Conservation (phyloP, 805 yeast species). For the Candida alai region DNA sequence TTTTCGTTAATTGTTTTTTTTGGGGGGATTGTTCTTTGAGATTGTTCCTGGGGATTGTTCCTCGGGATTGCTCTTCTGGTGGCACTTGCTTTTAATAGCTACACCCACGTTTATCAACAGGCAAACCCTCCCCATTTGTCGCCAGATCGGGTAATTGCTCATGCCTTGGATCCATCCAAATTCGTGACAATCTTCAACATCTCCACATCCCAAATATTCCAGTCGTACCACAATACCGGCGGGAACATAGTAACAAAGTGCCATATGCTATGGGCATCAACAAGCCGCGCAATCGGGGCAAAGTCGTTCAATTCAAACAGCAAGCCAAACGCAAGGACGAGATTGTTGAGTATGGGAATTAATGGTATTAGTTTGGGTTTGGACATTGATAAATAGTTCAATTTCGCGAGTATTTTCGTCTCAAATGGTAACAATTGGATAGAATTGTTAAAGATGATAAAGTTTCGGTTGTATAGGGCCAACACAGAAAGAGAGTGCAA, state of each 20-base stretch:
- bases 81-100: no score
- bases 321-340: constrained; percentile 30
- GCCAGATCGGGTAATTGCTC: no score
- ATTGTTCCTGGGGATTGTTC: no score
- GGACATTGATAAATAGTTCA: constrained; percentile 24
- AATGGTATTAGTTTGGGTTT: constrained; percentile 28
- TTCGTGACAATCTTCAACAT: constrained; percentile 22
- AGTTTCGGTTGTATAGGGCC: constrained; percentile 12
- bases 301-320: constrained; percentile 35
- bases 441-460: constrained; percentile 28
- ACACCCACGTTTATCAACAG: no score
- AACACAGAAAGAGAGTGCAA: constrained; percentile 24
- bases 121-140: no score
- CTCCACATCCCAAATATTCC: constrained; percentile 46
- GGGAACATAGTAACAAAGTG: constrained; percentile 87
- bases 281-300: constrained; percentile 24
- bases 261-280: constrained; percentile 93
- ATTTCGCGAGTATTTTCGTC: constrained; percentile 29
- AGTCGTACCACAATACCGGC: constrained; percentile 67
- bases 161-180: no score
- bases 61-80: no score
- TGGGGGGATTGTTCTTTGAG: no score
- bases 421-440: constrained; percentile 38
- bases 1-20: no score
- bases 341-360: constrained; percentile 31